These are phyloP conservation scores for Xanthoceras sorbifolium DNA, from an alignment of 345 rosid genomes.

Conservation along the genomic window DNA sequence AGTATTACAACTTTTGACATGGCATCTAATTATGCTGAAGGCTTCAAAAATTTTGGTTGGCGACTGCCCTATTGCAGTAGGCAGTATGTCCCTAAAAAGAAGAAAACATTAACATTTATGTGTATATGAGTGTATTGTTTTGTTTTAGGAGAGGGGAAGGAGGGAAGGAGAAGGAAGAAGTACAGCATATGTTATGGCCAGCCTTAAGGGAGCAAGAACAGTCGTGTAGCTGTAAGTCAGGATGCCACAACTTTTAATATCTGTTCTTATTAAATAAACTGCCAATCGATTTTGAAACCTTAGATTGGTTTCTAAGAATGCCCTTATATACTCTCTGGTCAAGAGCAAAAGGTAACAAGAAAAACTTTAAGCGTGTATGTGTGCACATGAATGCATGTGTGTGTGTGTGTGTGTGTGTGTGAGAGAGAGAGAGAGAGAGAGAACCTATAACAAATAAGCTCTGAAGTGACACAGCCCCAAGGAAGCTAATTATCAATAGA, in stretches of 20 bases:
- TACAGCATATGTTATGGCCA: background rate
- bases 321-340: background rate
- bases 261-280: background rate
- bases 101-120: background rate
- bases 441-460: slow-evolving; percentile 64
- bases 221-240: background rate
- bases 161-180: background rate
- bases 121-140: background rate
- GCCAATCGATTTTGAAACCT: background rate
- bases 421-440: slow-evolving; percentile 36
- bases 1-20: background rate
- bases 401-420: background rate
- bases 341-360: background rate
- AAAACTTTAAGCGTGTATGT: background rate
- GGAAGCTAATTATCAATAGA: slow-evolving; percentile 55
- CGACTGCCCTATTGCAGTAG: background rate
- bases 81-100: background rate
- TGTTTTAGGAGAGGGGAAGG: background rate
- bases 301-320: background rate
- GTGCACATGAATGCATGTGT: background rate
- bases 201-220: background rate
- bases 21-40: background rate
- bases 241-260: background rate
- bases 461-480: slow-evolving; percentile 64
- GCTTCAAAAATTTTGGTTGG: background rate